Evolutionary conservation across 305 asterid genomes (phyloP), one percentile per base, ranked within the genome.

Genomic region (Withania somnifera): DNA sequence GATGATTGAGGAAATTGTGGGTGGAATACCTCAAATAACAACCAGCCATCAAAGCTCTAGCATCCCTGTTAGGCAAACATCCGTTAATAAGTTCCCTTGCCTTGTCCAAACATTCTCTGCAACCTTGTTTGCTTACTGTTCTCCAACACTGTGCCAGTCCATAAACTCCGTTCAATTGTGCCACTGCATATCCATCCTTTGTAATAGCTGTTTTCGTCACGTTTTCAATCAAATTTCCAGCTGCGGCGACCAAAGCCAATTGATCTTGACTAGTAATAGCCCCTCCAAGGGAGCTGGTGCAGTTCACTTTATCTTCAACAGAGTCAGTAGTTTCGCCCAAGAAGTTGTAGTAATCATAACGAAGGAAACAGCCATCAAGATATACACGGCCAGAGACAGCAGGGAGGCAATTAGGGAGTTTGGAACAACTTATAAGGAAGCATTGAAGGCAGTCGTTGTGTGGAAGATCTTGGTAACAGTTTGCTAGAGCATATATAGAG

Each of bases 21-120:
- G 83, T 79, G n/a, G 87, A 85, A 61, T 85, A 85, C 52, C 86
- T 85, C 75, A 85, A 79, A 82, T 67, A 85, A 38, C 86, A 85
- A 50, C 86, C 87, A 82, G 84, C 66, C 58, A 68, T 82, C 40
- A 82, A 68, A 3, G 78, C 87, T 57, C 81, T 85, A 14, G 82
- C 87, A 19, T 85, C 87, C 54, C 64, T 82, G 10, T 30, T 82
- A 30, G 84, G 86, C 56, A 82, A 68, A 82, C 87, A 85, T 5
- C 73, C 61, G 8, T 34, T 78, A 45, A 85, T 73, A 11, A 79
- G 77, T 45, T 32, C 17, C 30, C 79, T 79, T 3, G 87, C 85
- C 26, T 85, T 82, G 7, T 28, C 66, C 69, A 82, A 79, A 71
- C 87, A 85, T n/a, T 67, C 64, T n/a, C 77, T 63, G 47, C 87